Evolutionary conservation across 352 stramenopile genomes (phyloP).

Genomic region (Globisporangium uncinulatum): DNA sequence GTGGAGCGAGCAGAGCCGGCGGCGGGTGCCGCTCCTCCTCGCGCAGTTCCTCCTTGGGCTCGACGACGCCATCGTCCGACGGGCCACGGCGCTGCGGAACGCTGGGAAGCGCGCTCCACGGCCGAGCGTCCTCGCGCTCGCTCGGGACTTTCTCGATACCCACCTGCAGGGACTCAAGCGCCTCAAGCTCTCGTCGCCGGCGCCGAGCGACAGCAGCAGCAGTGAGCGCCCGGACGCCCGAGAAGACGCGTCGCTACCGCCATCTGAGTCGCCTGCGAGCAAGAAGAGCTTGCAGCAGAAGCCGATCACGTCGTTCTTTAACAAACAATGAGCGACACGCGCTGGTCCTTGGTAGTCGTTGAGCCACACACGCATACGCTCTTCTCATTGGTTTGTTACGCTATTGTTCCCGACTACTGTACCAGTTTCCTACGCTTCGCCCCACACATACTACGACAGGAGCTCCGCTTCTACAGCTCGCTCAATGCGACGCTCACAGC

Average conservation of each 20-base stretch:
- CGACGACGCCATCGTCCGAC: slow-evolving; percentile 2
- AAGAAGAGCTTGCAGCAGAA: slow-evolving; percentile 8
- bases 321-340: neutral
- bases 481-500: neutral
- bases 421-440: too few relatives aligned
- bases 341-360: neutral
- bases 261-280: neutral
- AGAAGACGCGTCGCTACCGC: neutral
- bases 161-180: slow-evolving; percentile 10
- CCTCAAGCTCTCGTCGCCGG: slow-evolving; percentile 1
- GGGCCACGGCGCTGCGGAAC: neutral
- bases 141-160: slow-evolving; percentile 7
- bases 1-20: neutral
- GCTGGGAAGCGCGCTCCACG: slow-evolving; percentile 3
- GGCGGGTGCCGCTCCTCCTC: slow-evolving; percentile 2
- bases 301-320: slow-evolving; percentile 10
- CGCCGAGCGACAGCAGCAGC: neutral
- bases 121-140: slow-evolving; percentile 11
- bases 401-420: neutral
- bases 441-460: neutral
- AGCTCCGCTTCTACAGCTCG: neutral
- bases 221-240: neutral
- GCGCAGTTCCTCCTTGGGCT: slow-evolving; percentile 10
- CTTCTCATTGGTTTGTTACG: neutral
- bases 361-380: neutral